Evolutionary conservation across 2,329 filamentous ascomycete species (phyloP).

Genomic region (Didymosphaeria variabile): DNA sequence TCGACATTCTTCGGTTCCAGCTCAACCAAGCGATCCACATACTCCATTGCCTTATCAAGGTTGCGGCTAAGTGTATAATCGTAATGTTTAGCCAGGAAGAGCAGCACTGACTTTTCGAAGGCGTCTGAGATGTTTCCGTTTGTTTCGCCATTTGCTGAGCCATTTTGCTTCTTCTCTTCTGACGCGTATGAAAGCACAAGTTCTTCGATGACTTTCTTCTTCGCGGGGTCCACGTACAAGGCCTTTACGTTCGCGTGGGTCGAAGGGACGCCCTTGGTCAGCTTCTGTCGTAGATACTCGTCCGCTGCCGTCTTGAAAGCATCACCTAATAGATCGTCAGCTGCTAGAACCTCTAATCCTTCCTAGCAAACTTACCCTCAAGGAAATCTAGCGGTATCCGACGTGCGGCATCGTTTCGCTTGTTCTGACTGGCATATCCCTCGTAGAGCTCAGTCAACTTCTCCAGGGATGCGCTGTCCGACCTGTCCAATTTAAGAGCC

Average conservation of each 20-base stretch:
- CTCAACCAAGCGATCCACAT: constrained; percentile 83
- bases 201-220: constrained; percentile 78
- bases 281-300: constrained; percentile 81
- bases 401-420: constrained; percentile 83
- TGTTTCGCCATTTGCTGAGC: constrained; percentile 57
- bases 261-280: constrained; percentile 92
- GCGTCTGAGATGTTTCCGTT: constrained; percentile 63
- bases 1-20: constrained; percentile 84
- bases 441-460: constrained; percentile 80
- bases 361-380: constrained; percentile 60
- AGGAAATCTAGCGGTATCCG: constrained; percentile 91
- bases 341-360: not conserved
- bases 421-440: constrained; percentile 81
- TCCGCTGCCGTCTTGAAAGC: constrained; percentile 82
- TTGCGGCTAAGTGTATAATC: constrained; percentile 90
- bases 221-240: constrained; percentile 79
- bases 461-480: constrained; percentile 71
- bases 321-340: constrained; percentile 64
- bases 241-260: constrained; percentile 97
- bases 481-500: constrained; percentile 69
- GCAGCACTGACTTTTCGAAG: constrained; percentile 82
- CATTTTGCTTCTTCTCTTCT: constrained; percentile 61
- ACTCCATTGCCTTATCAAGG: constrained; percentile 80
- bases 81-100: constrained; percentile 97
- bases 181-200: constrained; percentile 82